Conservation (phyloP, 495 filamentous ascomycete species). For the Aspergillus ostianus region DNA sequence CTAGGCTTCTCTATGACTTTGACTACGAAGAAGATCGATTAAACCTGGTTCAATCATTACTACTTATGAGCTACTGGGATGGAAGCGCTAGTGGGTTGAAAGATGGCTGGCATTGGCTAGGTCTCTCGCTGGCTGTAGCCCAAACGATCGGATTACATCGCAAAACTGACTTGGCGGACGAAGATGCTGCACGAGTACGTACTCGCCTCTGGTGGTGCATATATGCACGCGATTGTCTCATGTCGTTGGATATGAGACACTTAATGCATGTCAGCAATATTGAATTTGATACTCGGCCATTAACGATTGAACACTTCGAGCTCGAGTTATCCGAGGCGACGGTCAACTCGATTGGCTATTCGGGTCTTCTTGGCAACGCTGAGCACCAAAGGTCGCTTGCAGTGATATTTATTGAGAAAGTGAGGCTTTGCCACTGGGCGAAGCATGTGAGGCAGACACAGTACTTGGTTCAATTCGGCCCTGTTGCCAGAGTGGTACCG, state of each 20-base stretch:
- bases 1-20: constrained; percentile 16
- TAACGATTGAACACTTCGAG: too few relatives aligned
- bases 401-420: too few relatives aligned
- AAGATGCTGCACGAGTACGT: background rate
- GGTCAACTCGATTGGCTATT: too few relatives aligned
- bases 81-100: constrained; percentile 13
- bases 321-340: too few relatives aligned
- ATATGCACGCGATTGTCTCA: constrained; percentile 16
- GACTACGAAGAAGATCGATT: constrained; percentile 14
- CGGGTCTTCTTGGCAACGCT: too few relatives aligned
- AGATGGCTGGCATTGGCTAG: constrained; percentile 19
- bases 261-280: constrained; percentile 1
- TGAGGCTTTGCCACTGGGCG: too few relatives aligned
- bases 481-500: too few relatives aligned
- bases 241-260: constrained; percentile 13
- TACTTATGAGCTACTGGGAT: constrained; percentile 23
- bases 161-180: background rate
- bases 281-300: too few relatives aligned
- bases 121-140: constrained; percentile 10
- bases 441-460: too few relatives aligned
- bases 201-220: constrained; percentile 22
- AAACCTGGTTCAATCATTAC: constrained; percentile 12
- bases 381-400: too few relatives aligned
- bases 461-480: too few relatives aligned
- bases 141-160: constrained; percentile 13